A percentile compares a stretch with the other conserved stretches of the same genome.
These are phyloP conservation scores for Clavaria fumosa DNA, from an alignment of 768 basidiomycete genomes.

Conservation along the genomic window DNA sequence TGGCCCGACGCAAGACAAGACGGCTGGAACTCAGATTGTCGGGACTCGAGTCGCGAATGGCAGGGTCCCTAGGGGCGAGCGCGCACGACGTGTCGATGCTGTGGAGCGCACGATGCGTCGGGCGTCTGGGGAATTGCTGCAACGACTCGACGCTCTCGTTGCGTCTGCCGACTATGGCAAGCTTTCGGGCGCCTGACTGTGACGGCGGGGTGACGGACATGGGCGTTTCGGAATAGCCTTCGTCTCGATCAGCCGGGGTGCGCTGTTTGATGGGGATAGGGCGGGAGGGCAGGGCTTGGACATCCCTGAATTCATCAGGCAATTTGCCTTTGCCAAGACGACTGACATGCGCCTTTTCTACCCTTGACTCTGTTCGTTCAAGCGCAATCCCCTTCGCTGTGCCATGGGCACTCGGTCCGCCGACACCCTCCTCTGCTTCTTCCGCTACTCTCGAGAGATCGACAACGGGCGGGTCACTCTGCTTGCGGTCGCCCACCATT, in stretches of 20 bases:
- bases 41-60: slow-evolving; percentile 42
- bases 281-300: slow-evolving; percentile 35
- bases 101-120: slow-evolving; percentile 49
- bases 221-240: slow-evolving; percentile 13
- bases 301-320: slow-evolving; percentile 73
- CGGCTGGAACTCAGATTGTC: slow-evolving; percentile 33
- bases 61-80: no score
- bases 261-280: slow-evolving; percentile 18
- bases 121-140: slow-evolving; percentile 36
- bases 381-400: slow-evolving; percentile 21
- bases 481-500: slow-evolving; percentile 32
- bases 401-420: neutral
- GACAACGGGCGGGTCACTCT: slow-evolving; percentile 43
- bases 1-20: slow-evolving; percentile 39
- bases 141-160: slow-evolving; percentile 34
- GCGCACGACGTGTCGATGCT: slow-evolving; percentile 46
- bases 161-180: slow-evolving; percentile 35
- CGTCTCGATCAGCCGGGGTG: slow-evolving; percentile 15
- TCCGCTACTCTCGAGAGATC: slow-evolving; percentile 59
- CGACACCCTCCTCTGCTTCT: slow-evolving; percentile 44
- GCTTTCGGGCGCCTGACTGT: slow-evolving; percentile 32
- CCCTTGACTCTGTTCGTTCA: slow-evolving; percentile 4
- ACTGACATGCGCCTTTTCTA: slow-evolving; percentile 24
- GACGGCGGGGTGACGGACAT: slow-evolving; percentile 28
- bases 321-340: slow-evolving; percentile 66